phyloP scores from a whole-genome alignment of 768 basidiomycete genomes.

The Phylloporus sp. region DNA sequence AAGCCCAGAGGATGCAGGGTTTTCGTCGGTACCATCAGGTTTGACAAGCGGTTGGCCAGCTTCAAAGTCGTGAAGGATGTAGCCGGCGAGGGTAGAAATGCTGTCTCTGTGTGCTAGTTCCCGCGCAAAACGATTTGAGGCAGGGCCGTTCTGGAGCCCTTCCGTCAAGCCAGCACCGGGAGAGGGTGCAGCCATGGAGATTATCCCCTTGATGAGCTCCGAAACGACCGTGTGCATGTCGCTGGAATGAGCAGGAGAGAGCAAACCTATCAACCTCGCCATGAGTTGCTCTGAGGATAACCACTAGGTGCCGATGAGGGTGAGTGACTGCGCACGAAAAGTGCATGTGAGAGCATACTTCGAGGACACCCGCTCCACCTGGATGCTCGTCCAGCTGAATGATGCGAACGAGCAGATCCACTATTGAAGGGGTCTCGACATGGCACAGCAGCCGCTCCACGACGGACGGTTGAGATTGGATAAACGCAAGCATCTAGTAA shows the following conservation, averaged over 20 bases:
- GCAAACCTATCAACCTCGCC: conserved; percentile 70
- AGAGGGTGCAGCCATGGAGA: conserved; percentile 88
- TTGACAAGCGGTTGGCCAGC: conserved; percentile 19
- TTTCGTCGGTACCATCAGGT: conserved; percentile 14
- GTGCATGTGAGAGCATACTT: conserved; percentile 56
- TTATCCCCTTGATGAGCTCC: conserved; percentile 91
- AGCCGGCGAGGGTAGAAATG: conserved; percentile 66
- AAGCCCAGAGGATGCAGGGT: conserved; percentile 13
- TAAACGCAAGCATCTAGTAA: conserved; percentile 88
- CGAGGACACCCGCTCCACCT: conserved; percentile 76
- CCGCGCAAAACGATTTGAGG: conserved; percentile 84
- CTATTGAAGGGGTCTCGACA: conserved; percentile 85
- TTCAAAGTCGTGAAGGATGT: conserved; percentile 68
- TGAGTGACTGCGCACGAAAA: conserved; percentile 28
- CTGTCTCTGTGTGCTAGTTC: conserved; percentile 76
- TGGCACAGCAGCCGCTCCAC: conserved; percentile 81
- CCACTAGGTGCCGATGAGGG: conserved; percentile 59
- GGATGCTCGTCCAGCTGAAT: conserved; percentile 86
- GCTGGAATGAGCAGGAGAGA: conserved; percentile 71
- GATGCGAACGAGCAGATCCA: conserved; percentile 87
- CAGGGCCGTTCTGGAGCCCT: conserved; percentile 63
- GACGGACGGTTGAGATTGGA: conserved; percentile 76
- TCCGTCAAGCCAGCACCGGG: conserved; percentile 72
- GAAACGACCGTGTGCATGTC: conserved; percentile 83
- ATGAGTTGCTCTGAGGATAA: conserved; percentile 82